Conservation (phyloP, 2,329 filamentous ascomycete genomes). For the Zasmidium citrigriseum region DNA sequence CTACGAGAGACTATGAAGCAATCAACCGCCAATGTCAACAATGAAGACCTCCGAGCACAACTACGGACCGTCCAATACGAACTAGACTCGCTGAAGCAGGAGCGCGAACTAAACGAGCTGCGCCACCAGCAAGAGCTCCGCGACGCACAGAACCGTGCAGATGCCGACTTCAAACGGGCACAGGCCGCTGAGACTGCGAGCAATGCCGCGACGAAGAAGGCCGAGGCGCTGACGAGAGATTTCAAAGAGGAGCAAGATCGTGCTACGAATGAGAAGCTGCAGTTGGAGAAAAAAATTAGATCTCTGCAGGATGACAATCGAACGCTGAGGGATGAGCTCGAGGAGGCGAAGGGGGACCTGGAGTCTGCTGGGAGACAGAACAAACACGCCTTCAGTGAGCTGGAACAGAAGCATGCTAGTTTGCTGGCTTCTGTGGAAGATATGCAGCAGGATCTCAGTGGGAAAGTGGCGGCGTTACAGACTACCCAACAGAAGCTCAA, state of each 20-base stretch:
- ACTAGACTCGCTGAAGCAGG: constrained; percentile 81
- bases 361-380: constrained; percentile 68
- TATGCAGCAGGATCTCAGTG: constrained; percentile 59
- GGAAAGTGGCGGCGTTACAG: constrained; percentile 59
- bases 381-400: constrained; percentile 58
- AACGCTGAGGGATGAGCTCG: constrained; percentile 74
- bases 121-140: constrained; percentile 82
- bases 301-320: constrained; percentile 69
- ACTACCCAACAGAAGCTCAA: constrained; percentile 66
- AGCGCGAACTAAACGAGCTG: constrained; percentile 76
- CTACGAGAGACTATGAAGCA: constrained; percentile 47
- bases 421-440: constrained; percentile 59
- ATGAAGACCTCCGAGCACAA: constrained; percentile 85
- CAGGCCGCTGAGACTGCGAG: constrained; percentile 55
- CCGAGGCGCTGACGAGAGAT: constrained; percentile 56
- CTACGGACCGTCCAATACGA: constrained; percentile 86
- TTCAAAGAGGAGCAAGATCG: constrained; percentile 57
- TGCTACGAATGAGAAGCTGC: constrained; percentile 56
- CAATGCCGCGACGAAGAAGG: constrained; percentile 55
- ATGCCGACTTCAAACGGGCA: constrained; percentile 76
- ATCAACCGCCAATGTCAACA: constrained; percentile 47
- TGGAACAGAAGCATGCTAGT: constrained; percentile 60
- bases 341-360: constrained; percentile 76
- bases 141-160: constrained; percentile 76
- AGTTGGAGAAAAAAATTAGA: constrained; percentile 57